Conservation (phyloP, 2,329 filamentous ascomycete genomes). For the Bipolaris sorokiniana region DNA sequence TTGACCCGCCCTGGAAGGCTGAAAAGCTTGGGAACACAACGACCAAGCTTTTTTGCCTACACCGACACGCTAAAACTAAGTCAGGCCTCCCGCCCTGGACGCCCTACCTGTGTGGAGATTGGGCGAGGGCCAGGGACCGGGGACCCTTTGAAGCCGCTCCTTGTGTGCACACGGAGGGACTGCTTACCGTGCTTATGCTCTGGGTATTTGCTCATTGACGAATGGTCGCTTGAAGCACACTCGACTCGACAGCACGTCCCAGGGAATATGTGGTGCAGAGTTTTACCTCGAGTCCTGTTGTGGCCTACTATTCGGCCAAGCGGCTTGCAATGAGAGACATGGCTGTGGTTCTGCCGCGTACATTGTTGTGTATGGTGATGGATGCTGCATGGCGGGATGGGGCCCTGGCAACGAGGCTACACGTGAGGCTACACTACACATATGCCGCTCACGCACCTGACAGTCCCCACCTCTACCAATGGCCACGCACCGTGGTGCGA, state of each 20-base stretch:
- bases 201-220: conserved; percentile 29
- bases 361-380: conserved; percentile 2
- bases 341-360: conserved; percentile 15
- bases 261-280: conserved; percentile 12
- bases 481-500: conserved; percentile 5
- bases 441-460: conserved; percentile 29
- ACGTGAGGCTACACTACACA: conserved; percentile 15
- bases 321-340: conserved; percentile 10
- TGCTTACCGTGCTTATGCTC: conserved; percentile 45
- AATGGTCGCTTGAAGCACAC: conserved; percentile 27
- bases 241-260: conserved; percentile 15
- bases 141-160: conserved; percentile 33
- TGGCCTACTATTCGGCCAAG: conserved; percentile 14
- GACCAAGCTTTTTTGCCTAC: conserved; percentile 38
- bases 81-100: conserved; percentile 37
- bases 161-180: conserved; percentile 35
- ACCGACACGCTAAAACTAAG: conserved; percentile 19
- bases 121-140: conserved; percentile 24
- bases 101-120: conserved; percentile 44
- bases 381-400: conserved; percentile 4
- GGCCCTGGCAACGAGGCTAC: conserved; percentile 17
- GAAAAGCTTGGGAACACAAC: conserved; percentile 42
- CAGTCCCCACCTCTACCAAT: conserved; percentile 29
- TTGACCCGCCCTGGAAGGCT: conserved; percentile 20
- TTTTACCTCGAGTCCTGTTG: conserved; percentile 13